A percentile compares a stretch with the other conserved stretches of the same genome.
Evolutionary conservation across 1,139 yeast species (phyloP).

Genomic region (Candida gigantensis): DNA sequence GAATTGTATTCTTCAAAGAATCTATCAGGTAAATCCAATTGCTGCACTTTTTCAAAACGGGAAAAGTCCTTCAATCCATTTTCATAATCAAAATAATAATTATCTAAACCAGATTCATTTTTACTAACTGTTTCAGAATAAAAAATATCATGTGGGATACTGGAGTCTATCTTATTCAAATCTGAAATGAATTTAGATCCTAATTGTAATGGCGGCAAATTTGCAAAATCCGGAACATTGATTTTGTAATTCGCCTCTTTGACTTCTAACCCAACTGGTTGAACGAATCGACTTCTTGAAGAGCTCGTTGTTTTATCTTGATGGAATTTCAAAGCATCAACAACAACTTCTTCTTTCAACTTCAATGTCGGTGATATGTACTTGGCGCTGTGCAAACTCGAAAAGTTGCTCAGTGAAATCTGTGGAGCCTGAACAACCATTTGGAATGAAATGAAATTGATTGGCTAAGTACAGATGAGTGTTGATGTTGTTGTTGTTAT

Average conservation of each 20-base stretch:
- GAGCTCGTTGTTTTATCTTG: slow-evolving; percentile 27
- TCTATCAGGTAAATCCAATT: slow-evolving; percentile 77
- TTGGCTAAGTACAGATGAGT: not conserved
- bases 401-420: slow-evolving; percentile 4
- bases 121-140: slow-evolving; percentile 41
- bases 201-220: slow-evolving; percentile 43
- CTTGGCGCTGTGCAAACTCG: slow-evolving; percentile 17
- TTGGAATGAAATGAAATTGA: not conserved
- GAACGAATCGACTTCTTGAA: slow-evolving; percentile 37
- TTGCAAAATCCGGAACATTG: slow-evolving; percentile 46
- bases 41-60: slow-evolving; percentile 75
- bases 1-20: slow-evolving; percentile 75
- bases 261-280: slow-evolving; percentile 38
- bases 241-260: slow-evolving; percentile 47
- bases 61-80: slow-evolving; percentile 55
- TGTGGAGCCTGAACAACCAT: slow-evolving; percentile 14
- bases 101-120: slow-evolving; percentile 42
- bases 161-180: slow-evolving; percentile 46
- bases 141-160: slow-evolving; percentile 47
- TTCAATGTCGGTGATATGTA: slow-evolving; percentile 40
- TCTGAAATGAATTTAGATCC: slow-evolving; percentile 48
- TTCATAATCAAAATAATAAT: slow-evolving; percentile 44
- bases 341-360: slow-evolving; percentile 27
- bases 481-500: not conserved
- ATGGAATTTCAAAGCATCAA: slow-evolving; percentile 41